phyloP scores from a whole-genome alignment of 352 stramenopile species.

The Globisporangium solare region DNA sequence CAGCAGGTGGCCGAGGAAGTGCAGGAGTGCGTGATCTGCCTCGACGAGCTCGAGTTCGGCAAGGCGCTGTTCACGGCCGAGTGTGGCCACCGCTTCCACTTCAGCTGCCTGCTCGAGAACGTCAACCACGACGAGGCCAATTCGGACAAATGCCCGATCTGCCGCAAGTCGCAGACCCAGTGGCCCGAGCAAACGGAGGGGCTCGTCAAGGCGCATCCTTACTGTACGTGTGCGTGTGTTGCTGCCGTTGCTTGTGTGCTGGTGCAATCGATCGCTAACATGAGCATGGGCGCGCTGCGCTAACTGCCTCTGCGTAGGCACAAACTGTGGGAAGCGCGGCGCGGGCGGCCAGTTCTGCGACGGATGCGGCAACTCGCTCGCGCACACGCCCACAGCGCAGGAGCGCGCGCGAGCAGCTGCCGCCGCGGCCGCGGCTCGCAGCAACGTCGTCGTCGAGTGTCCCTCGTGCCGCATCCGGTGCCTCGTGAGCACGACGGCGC shows the following conservation, averaged over 20 bases:
- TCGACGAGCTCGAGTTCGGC: slow-evolving; percentile 66
- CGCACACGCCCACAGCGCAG: slow-evolving; percentile 67
- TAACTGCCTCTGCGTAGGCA: slow-evolving; percentile 28
- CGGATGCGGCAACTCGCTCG: slow-evolving; percentile 64
- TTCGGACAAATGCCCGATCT: slow-evolving; percentile 86
- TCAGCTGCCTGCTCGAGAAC: slow-evolving; percentile 83
- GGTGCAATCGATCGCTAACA: too few species aligned
- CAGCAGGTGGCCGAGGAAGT: slow-evolving; percentile 26
- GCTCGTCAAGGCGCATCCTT: slow-evolving; percentile 82
- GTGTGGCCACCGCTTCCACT: slow-evolving; percentile 85
- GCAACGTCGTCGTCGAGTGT: slow-evolving; percentile 74
- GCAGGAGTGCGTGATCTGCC: slow-evolving; percentile 80
- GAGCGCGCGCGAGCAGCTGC: slow-evolving; percentile 56
- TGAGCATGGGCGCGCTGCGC: background rate
- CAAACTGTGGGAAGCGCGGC: slow-evolving; percentile 70
- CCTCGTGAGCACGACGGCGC: slow-evolving; percentile 64
- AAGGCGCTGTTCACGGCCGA: slow-evolving; percentile 79
- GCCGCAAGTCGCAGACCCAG: slow-evolving; percentile 75
- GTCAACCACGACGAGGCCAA: slow-evolving; percentile 89
- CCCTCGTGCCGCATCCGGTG: slow-evolving; percentile 73
- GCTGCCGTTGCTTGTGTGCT: too few species aligned
- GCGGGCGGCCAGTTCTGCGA: slow-evolving; percentile 71
- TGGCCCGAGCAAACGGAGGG: slow-evolving; percentile 84
- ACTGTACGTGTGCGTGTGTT: slow-evolving; percentile 34
- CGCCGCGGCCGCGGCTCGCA: slow-evolving; percentile 41